Evolutionary conservation across 306 rosid species (phyloP), one percentile per base, ranked within the genome.

Genomic region (Lathyrus aphaca): DNA sequence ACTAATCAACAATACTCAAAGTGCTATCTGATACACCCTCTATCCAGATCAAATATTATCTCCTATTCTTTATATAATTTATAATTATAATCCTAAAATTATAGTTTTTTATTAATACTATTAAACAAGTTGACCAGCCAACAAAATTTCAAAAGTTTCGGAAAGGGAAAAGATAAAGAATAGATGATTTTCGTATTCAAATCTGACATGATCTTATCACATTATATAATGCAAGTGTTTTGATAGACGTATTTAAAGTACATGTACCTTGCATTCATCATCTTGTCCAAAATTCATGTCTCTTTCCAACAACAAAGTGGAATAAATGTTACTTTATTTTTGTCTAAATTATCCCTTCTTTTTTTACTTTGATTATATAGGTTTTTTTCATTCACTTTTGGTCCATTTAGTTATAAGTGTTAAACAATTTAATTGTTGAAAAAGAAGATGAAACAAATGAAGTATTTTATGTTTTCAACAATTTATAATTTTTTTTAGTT

Each of bases 21-120:
- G 80, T 67, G 79, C 56, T 68, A 76, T 76, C 74, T 49, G 69
- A 76, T 51, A 17, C 58, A 54, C 6, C 21, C 16, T 46, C 64
- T 49, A 49, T 6, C n/a, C 16, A 40, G 2, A 76, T 61, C 51
- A 69, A 69, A 46, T 29, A 69, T 30, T 21, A 53, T 68, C 50
- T 39, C 25, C 7, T 35, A 35, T 35, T 12, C 4, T 7, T 55
- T 44, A 6, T 44, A 16, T 7, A n/a, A 15, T 15, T 48, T 48
- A 8, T 55, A 1, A 43, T 10, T 23, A n/a, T 42, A 40, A 42
- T 53, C 57, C 12, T 18, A 44, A 51, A 3, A 18, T 9, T 18
- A 17, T 51, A 8, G 5, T 30, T 18, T 2, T 30, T 2, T 30
- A 1, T 30, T 2, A 1, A 1, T 25, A 48, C 59, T 37, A 3